Base-by-base conservation (phyloP, 768 basidiomycete species). In the Tephrocybe sp. region DNA sequence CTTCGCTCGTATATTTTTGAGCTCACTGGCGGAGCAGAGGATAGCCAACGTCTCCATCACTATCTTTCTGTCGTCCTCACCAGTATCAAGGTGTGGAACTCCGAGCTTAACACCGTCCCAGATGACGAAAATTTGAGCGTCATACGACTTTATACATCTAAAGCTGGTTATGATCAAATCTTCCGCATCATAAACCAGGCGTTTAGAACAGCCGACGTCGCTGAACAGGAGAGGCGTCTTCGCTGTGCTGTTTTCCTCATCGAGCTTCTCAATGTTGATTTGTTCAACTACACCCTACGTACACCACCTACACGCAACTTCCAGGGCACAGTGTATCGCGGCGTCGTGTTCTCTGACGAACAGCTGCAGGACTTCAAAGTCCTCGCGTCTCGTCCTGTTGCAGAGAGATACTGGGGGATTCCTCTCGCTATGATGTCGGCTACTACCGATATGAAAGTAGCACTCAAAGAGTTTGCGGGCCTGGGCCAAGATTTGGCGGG, bases 401-500 rank as follows among this genome's bases (percentile, higher is more conserved):
- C 42, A 15, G 54, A 56, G 36, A 47, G 54, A 15, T 56, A 49
- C 15, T 56, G 54, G 54, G 54, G 36, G 15, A 44, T 56, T 24
- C 54, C 54, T 7, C 27, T 56, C n/a, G 47, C 54, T 6, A 56
- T 56, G 50, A 56, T 56, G 54, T 56, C 54, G 18, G 54, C 54
- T 9, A 56, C 47, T 37, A 51, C 51, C 6, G 35, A 44, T 51
- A 52, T 26, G 15, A 46, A 36, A 3, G 50, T 56, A 4, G 54
- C 54, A 11, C 47, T 52, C 13, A 54, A 37, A 26, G 40, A 43
- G n/a, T 54, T 54, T 30, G 53, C 53, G 22, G 40, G 49, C 13
- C 16, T 51, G 32, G 44, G 42, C n/a, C 39, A 39, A 38, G 12
- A 31, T n/a, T n/a, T 32, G 42, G 27, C 32, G 13, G 30, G 35